phyloP scores from a whole-genome alignment of 2,329 filamentous ascomycete genomes.

The Tolypocladium nubicola region DNA sequence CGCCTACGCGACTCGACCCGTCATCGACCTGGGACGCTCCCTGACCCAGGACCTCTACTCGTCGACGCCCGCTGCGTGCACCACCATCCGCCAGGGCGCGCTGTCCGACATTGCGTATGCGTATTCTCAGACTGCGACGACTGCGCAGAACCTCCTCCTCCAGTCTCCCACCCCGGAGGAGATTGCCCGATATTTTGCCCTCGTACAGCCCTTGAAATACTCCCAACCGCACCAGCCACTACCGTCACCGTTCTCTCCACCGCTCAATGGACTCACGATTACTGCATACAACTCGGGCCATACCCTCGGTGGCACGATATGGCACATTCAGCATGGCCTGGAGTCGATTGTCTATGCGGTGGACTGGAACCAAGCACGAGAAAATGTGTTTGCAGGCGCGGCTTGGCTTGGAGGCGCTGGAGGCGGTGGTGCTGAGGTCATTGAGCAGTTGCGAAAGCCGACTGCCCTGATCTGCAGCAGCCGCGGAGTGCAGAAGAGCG shows the following conservation, averaged over 20 bases:
- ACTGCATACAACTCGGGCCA: slow-evolving; percentile 96
- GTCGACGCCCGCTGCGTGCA: slow-evolving; percentile 78
- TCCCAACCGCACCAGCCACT: slow-evolving; percentile 90
- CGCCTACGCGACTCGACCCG: slow-evolving; percentile 86
- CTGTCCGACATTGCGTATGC: slow-evolving; percentile 55
- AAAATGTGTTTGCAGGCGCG: slow-evolving; percentile 88
- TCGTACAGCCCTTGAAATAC: slow-evolving; percentile 89
- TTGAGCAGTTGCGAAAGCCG: slow-evolving; percentile 85
- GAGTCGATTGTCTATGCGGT: slow-evolving; percentile 97
- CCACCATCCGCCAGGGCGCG: slow-evolving; percentile 63
- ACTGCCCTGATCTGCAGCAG: slow-evolving; percentile 91
- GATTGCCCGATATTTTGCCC: slow-evolving; percentile 82
- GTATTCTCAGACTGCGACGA: slow-evolving; percentile 38
- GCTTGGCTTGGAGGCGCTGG: slow-evolving; percentile 83
- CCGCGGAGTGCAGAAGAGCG: slow-evolving; percentile 61
- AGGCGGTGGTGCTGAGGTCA: slow-evolving; percentile 75
- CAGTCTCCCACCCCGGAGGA: slow-evolving; percentile 74
- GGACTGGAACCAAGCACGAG: slow-evolving; percentile 95
- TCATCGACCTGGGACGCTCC: slow-evolving; percentile 86
- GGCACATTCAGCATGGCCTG: slow-evolving; percentile 94
- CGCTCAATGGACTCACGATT: slow-evolving; percentile 82
- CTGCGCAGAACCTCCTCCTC: slow-evolving; percentile 45
- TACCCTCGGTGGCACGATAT: slow-evolving; percentile 92
- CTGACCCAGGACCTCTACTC: slow-evolving; percentile 86
- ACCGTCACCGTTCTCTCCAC: slow-evolving; percentile 76